Evolutionary conservation across 2,329 filamentous ascomycete species (phyloP).

Genomic region (Orbilia oligospora): DNA sequence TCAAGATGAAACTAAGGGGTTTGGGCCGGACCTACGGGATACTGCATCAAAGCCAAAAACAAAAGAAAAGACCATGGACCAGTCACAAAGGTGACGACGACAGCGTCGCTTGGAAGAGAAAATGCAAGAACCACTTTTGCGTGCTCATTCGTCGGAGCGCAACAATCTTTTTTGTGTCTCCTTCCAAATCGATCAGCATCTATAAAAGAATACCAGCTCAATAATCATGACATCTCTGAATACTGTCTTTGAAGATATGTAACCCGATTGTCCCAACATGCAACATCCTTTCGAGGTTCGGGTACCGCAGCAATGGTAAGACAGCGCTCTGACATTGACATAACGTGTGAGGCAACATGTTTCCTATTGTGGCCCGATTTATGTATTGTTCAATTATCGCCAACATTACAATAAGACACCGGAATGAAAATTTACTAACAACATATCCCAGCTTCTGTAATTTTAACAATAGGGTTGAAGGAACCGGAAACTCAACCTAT

Average conservation of each 20-base stretch:
- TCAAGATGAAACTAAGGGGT: conserved; percentile 61
- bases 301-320: conserved; percentile 51
- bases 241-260: conserved; percentile 1
- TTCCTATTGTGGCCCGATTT: conserved; percentile 6
- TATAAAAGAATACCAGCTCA: conserved; percentile 26
- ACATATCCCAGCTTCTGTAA: conserved; percentile 25
- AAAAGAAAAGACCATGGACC: conserved; percentile 24
- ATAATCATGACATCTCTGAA: conserved; percentile 41
- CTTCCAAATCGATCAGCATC: conserved; percentile 26
- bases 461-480: conserved; percentile 13
- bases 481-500: conserved; percentile 26
- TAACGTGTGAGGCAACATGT: conserved; percentile 30
- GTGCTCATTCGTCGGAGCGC: conserved; percentile 26
- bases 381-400: conserved; percentile 22
- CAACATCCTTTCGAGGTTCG: conserved; percentile 4
- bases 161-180: conserved; percentile 16
- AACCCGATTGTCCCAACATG: conserved; percentile 7
- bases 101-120: conserved; percentile 25
- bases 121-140: conserved; percentile 28
- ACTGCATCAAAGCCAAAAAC: conserved; percentile 29
- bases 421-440: conserved; percentile 19
- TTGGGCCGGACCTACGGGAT: conserved; percentile 25
- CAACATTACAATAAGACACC: background rate
- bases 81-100: conserved; percentile 39
- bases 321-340: conserved; percentile 51